Percentiles rank a stretch among this genome's conserved stretches.
Evolutionary conservation across 139 green algal genomes (phyloP).

Genomic region (Zygnema cylindricum): DNA sequence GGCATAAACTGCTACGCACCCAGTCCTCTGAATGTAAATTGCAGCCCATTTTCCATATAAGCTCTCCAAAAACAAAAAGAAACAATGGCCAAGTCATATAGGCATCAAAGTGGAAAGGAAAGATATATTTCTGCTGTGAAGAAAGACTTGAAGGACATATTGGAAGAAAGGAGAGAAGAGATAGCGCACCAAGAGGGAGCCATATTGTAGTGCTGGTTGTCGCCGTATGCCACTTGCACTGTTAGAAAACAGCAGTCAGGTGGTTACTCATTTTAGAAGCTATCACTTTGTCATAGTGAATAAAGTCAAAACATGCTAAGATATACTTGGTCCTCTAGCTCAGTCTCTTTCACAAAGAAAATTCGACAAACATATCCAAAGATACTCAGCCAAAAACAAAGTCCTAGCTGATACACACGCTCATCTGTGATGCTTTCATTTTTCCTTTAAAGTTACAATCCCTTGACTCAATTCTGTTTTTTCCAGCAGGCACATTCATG

Average conservation of each 20-base stretch:
- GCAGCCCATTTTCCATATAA: background rate
- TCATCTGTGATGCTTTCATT: too few species aligned
- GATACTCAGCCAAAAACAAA: too few species aligned
- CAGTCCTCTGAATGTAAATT: background rate
- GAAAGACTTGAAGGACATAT: background rate
- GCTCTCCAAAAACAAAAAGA: background rate
- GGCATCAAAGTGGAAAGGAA: background rate
- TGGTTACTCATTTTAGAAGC: background rate
- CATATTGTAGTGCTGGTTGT: background rate
- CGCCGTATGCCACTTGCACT: conserved; percentile 38
- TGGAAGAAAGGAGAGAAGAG: background rate
- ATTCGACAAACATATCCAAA: too few species aligned
- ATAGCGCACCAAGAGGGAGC: conserved; percentile 34
- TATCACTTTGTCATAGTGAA: background rate
- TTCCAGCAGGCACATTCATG: too few species aligned
- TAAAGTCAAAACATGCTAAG: too few species aligned
- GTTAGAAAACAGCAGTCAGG: background rate
- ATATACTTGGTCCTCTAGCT: too few species aligned
- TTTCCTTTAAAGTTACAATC: too few species aligned
- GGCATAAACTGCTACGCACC: background rate
- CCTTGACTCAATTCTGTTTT: too few species aligned
- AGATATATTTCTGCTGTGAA: background rate
- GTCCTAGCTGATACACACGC: too few species aligned
- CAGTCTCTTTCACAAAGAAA: too few species aligned
- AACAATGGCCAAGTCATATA: too few species aligned